These are phyloP conservation scores for Carex scoparia DNA, from an alignment of 176 grass and related monocot species.

Conservation along the genomic window DNA sequence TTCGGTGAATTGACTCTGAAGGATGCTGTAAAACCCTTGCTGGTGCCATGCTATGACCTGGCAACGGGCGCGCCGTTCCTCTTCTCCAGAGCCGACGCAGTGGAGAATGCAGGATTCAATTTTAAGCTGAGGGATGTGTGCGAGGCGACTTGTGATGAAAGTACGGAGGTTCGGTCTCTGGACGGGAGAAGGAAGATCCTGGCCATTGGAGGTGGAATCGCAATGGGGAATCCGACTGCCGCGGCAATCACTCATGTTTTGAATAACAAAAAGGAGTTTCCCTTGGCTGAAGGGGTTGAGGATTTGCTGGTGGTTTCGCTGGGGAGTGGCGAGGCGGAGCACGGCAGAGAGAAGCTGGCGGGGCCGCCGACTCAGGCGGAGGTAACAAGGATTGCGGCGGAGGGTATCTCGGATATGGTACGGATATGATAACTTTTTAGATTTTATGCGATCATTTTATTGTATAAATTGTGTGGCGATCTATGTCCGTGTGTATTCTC, in stretches of 20 bases:
- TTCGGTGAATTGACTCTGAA: conserved; percentile 69
- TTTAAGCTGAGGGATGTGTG: conserved; percentile 78
- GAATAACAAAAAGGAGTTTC: conserved; percentile 94
- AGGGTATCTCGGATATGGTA: conserved; percentile 88
- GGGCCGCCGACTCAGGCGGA: conserved; percentile 28
- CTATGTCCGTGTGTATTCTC: too few relatives aligned
- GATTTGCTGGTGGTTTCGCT: conserved; percentile 84
- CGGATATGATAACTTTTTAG: not conserved
- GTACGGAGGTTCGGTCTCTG: conserved; percentile 46
- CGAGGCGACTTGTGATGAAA: conserved; percentile 61
- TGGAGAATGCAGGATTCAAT: conserved; percentile 58
- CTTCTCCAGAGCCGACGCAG: conserved; percentile 86
- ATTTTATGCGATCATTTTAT: not conserved
- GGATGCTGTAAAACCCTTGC: conserved; percentile 61
- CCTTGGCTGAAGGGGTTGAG: conserved; percentile 46
- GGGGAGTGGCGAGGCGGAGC: conserved; percentile 41
- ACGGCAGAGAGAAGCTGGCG: not conserved
- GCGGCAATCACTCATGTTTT: conserved; percentile 97
- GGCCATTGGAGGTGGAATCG: conserved; percentile 61
- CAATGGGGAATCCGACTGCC: conserved; percentile 74
- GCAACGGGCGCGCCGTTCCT: conserved; percentile 62
- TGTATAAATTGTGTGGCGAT: not conserved
- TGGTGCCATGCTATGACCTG: conserved; percentile 89
- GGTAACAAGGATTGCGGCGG: conserved; percentile 65
- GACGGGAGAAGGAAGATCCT: conserved; percentile 64